phyloP scores from a whole-genome alignment of 345 rosid species.

The Eucalyptus tenuipes region DNA sequence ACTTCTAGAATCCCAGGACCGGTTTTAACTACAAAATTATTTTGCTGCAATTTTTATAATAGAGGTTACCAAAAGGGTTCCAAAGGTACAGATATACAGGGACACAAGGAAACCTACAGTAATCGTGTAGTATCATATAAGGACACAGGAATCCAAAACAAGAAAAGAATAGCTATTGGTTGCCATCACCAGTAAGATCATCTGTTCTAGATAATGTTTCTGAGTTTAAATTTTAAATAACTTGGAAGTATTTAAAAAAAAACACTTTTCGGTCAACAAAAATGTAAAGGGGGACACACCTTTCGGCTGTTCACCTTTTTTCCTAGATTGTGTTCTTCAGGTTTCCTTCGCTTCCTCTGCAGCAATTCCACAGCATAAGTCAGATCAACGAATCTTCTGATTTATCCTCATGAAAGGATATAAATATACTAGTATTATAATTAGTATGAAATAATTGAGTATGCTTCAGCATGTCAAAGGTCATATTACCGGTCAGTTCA shows the following conservation, averaged over 20 bases:
- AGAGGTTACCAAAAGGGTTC: not conserved
- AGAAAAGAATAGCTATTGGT: not conserved
- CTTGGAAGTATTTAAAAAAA: not conserved
- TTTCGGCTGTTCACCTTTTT: slow-evolving; percentile 48
- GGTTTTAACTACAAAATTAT: not conserved
- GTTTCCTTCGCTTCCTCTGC: slow-evolving; percentile 88
- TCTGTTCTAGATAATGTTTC: not conserved
- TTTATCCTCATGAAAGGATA: not conserved
- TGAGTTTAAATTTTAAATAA: not conserved
- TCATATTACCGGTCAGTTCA: not conserved
- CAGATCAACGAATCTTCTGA: not conserved
- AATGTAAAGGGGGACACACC: slow-evolving; percentile 25
- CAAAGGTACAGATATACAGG: not conserved
- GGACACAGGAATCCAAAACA: not conserved
- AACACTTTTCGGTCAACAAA: not conserved
- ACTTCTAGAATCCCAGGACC: not conserved
- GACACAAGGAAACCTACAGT: not conserved
- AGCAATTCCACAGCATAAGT: not conserved
- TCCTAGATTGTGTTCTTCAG: slow-evolving; percentile 49
- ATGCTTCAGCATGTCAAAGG: not conserved
- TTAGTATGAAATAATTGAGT: not conserved
- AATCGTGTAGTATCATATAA: not conserved
- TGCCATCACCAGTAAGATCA: not conserved
- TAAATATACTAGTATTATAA: not conserved
- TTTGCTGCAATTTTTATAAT: not conserved